A percentile compares a stretch with the other conserved stretches of the same genome.
These are phyloP conservation scores for Dothideomycetidae sp. DNA, from an alignment of 2,329 filamentous ascomycete species.

Conservation along the genomic window DNA sequence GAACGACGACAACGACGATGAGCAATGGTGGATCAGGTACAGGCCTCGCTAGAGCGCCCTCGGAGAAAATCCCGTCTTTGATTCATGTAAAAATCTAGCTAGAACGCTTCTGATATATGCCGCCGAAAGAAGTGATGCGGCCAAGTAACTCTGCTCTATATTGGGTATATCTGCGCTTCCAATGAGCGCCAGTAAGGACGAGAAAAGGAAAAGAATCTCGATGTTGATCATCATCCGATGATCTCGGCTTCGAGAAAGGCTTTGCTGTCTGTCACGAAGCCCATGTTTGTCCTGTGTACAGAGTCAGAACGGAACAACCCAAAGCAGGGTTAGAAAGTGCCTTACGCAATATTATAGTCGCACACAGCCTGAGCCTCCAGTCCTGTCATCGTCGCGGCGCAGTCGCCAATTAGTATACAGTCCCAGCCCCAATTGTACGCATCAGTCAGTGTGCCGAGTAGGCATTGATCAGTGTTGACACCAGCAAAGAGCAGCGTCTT, in stretches of 20 bases:
- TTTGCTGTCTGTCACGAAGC: constrained; percentile 27
- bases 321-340: no score
- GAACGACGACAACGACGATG: no score
- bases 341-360: constrained; percentile 26
- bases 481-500: constrained; percentile 30
- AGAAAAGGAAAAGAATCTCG: no score
- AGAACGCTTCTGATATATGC: no score
- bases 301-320: no score
- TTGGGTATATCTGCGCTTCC: neutral
- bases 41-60: neutral
- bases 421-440: constrained; percentile 31
- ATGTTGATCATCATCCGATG: constrained; percentile 3
- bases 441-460: constrained; percentile 29
- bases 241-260: constrained; percentile 20
- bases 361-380: constrained; percentile 26
- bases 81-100: neutral
- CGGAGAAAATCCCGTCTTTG: neutral
- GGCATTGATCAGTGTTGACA: constrained; percentile 31
- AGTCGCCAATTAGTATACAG: constrained; percentile 28
- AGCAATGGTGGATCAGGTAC: neutral
- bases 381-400: constrained; percentile 29
- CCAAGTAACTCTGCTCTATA: no score
- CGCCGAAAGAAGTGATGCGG: no score
- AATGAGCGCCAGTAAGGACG: neutral
- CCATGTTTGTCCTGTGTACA: constrained; percentile 25